phyloP scores from a whole-genome alignment of 805 yeast genomes.

The Lipomyces yamadae region DNA sequence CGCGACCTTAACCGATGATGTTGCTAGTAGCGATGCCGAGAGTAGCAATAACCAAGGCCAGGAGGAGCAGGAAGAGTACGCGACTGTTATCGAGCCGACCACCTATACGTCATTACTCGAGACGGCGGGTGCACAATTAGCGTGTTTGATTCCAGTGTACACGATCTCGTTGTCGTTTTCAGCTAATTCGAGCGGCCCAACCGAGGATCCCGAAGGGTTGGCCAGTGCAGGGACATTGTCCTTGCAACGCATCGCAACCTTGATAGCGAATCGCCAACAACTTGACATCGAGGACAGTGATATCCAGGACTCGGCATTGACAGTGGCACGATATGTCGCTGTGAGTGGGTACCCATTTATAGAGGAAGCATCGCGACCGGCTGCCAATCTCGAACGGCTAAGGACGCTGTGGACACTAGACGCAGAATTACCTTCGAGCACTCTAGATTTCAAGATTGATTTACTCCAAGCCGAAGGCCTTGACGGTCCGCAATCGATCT shows the following conservation, averaged over 20 bases:
- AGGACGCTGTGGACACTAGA: constrained; percentile 25
- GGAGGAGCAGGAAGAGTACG: constrained; percentile 25
- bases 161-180: constrained; percentile 24
- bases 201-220: constrained; percentile 12
- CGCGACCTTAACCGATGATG: not conserved
- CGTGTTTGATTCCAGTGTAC: constrained; percentile 36
- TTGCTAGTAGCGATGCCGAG: constrained; percentile 4
- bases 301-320: constrained; percentile 24
- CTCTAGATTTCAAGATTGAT: constrained; percentile 13
- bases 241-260: constrained; percentile 29
- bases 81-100: constrained; percentile 35
- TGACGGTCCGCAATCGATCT: not conserved
- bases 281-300: constrained; percentile 13
- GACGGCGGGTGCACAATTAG: constrained; percentile 32
- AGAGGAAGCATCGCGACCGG: constrained; percentile 8
- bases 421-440: not conserved
- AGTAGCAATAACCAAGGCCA: constrained; percentile 6
- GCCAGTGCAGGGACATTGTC: constrained; percentile 19
- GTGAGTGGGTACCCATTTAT: constrained; percentile 32
- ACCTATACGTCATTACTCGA: constrained; percentile 33
- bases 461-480: constrained; percentile 14
- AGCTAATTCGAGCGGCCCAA: constrained; percentile 5
- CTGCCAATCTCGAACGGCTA: constrained; percentile 24
- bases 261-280: constrained; percentile 21
- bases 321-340: constrained; percentile 28